Evolutionary conservation across 441 rosid genomes (phyloP).

Genomic region (Adansonia grandidieri): DNA sequence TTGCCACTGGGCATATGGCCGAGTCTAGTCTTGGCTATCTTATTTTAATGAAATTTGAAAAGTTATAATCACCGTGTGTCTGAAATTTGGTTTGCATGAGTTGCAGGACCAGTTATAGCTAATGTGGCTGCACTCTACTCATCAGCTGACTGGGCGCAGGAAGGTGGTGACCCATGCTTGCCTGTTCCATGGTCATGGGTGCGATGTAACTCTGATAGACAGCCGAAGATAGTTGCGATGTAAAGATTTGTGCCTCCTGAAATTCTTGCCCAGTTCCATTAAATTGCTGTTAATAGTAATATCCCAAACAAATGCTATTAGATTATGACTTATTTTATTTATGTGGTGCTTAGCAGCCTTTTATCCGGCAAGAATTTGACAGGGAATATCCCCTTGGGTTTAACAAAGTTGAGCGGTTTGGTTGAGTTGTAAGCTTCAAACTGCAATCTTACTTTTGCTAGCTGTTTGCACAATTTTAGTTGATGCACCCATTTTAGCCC

Average conservation of each 20-base stretch:
- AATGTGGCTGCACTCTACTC: slow-evolving; percentile 53
- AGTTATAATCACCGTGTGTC: slow-evolving; percentile 17
- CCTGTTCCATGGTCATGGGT: slow-evolving; percentile 99
- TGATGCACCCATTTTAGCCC: not conserved
- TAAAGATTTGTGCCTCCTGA: slow-evolving; percentile 43
- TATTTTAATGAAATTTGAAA: not conserved
- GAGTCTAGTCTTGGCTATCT: not conserved
- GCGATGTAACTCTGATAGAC: slow-evolving; percentile 67
- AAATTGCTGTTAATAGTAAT: not conserved
- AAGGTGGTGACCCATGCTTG: slow-evolving; percentile 96
- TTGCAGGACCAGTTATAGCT: slow-evolving; percentile 64
- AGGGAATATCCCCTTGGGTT: slow-evolving; percentile 67
- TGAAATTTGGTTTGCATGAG: slow-evolving; percentile 35
- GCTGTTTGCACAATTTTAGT: too few species aligned
- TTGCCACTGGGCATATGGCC: too few species aligned
- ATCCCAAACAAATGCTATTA: slow-evolving; percentile 22
- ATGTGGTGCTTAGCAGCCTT: slow-evolving; percentile 49
- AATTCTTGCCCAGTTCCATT: slow-evolving; percentile 19
- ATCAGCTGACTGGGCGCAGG: slow-evolving; percentile 81
- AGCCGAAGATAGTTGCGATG: slow-evolving; percentile 66
- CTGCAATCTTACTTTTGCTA: slow-evolving; percentile 1
- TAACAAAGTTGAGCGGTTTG: slow-evolving; percentile 71
- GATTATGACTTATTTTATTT: slow-evolving; percentile 20
- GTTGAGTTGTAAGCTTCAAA: slow-evolving; percentile 76
- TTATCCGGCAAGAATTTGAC: slow-evolving; percentile 82